phyloP scores from a whole-genome alignment of 805 yeast species.

The Candida saitoana region DNA sequence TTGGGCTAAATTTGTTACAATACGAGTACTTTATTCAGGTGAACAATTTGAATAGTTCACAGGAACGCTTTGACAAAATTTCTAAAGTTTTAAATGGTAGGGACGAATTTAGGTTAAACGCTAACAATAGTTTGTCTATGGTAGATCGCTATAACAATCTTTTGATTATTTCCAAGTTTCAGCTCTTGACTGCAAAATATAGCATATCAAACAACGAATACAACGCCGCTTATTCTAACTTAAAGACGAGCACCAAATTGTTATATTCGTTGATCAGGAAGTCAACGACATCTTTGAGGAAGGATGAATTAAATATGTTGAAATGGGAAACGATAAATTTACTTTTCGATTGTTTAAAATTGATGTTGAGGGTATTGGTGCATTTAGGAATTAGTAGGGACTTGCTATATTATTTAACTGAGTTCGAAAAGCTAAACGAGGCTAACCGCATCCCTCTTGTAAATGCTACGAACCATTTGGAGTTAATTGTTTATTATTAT shows the following conservation, averaged over 20 bases:
- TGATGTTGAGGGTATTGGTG: slow-evolving; percentile 35
- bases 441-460: slow-evolving; percentile 21
- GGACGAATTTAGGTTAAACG: slow-evolving; percentile 24
- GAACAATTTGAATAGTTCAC: slow-evolving; percentile 17
- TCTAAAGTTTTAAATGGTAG: slow-evolving; percentile 20
- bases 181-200: slow-evolving; percentile 24
- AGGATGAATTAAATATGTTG: slow-evolving; percentile 18
- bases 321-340: slow-evolving; percentile 34
- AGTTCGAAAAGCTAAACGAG: slow-evolving; percentile 39
- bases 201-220: slow-evolving; percentile 16
- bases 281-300: slow-evolving; percentile 16
- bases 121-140: slow-evolving; percentile 11
- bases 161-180: slow-evolving; percentile 32
- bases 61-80: slow-evolving; percentile 20
- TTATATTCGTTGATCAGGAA: slow-evolving; percentile 51
- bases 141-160: slow-evolving; percentile 23
- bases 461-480: slow-evolving; percentile 13
- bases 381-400: slow-evolving; percentile 58
- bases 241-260: slow-evolving; percentile 49
- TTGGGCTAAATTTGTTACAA: slow-evolving; percentile 27
- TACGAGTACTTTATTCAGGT: slow-evolving; percentile 22
- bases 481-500: not conserved
- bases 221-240: slow-evolving; percentile 31
- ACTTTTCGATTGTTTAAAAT: slow-evolving; percentile 36
- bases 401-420: slow-evolving; percentile 50